Base-by-base conservation (phyloP, 768 basidiomycete species). In the Mycena alexandri region DNA sequence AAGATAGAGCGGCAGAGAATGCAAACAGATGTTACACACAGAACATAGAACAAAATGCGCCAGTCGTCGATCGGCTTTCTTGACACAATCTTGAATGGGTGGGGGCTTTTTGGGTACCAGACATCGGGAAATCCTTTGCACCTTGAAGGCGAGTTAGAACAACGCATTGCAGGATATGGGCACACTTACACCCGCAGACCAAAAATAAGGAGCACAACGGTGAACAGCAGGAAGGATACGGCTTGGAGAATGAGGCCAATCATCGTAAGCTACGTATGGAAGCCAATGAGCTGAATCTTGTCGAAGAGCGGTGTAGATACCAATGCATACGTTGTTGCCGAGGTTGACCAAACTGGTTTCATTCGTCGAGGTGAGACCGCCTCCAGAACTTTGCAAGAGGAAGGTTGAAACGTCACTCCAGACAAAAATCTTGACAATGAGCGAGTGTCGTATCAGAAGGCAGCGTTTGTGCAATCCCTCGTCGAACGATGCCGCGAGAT, bases 351-450 rank as follows among this genome's bases (percentile, higher is more conserved):
- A n/a, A n/a, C n/a, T n/a, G 41, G 65, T 58, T 16, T 63, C 60
- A 50, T 22, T 63, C 67, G 22, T 67, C 61, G 77, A 73, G 0
- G 78, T 76, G 21, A 83, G 62, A 3, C 75, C 73, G 0, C 81
- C 82, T 5, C 82, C 83, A 2, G 72, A 55, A 7, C 79, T 83
- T 69, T 90, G 88, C 22, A 87, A 79, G 9, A 85, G 57, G 76
- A 90, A 88, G 1, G 87, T 87, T 7, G 76, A 74, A 54, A 88
- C 71, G 66, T 90, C 88, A 16, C 61, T 62, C 54, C 79, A 75
- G 22, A 90, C 79, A 71, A 90, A 90, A 22, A 85, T 65, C 44
- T 77, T 66, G 17, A 84, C 84, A 66, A 89, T 79, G 25, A 76
- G 75, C 10, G 71, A 71, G 1, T 81, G 75, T 0, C 77, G 75